Percentiles rank a stretch among this genome's conserved stretches.
These are phyloP conservation scores for Capsicum pubescens DNA, from an alignment of 257 asterid species.

Conservation along the genomic window DNA sequence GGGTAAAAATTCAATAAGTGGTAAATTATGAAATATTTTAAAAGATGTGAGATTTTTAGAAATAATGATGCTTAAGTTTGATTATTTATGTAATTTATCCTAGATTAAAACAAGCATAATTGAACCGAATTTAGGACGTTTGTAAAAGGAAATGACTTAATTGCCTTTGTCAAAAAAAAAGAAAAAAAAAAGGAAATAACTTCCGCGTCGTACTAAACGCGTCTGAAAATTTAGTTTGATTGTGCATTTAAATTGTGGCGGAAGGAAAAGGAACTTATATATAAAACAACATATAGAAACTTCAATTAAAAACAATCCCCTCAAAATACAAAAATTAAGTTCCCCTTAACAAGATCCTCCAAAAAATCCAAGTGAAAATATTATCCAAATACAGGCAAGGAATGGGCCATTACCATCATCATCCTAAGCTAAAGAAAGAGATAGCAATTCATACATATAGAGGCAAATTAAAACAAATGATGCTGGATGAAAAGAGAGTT, in stretches of 20 bases:
- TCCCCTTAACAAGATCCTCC: conserved; percentile 22
- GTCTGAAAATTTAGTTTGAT: neutral
- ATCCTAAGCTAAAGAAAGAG: conserved; percentile 9
- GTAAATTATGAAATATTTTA: too few relatives aligned
- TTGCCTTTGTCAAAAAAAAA: too few relatives aligned
- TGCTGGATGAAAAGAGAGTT: conserved; percentile 3
- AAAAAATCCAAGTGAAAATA: conserved; percentile 9
- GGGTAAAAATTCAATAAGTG: too few relatives aligned
- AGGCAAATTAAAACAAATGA: neutral
- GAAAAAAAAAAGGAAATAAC: neutral
- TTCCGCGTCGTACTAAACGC: neutral
- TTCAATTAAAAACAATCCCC: conserved; percentile 1
- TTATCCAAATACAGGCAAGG: neutral
- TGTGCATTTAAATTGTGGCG: neutral
- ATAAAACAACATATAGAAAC: conserved; percentile 2
- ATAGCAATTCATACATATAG: conserved; percentile 20
- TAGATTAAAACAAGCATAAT: too few relatives aligned
- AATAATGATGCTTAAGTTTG: too few relatives aligned
- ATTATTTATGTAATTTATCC: too few relatives aligned
- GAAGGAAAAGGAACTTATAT: neutral
- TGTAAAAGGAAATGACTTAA: too few relatives aligned
- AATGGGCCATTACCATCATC: conserved; percentile 3
- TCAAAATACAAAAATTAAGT: conserved; percentile 21
- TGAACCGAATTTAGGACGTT: neutral
- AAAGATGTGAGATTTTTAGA: too few relatives aligned